Base-by-base conservation (phyloP, 2,329 filamentous ascomycete genomes). In the Sporothrix schenckii region DNA sequence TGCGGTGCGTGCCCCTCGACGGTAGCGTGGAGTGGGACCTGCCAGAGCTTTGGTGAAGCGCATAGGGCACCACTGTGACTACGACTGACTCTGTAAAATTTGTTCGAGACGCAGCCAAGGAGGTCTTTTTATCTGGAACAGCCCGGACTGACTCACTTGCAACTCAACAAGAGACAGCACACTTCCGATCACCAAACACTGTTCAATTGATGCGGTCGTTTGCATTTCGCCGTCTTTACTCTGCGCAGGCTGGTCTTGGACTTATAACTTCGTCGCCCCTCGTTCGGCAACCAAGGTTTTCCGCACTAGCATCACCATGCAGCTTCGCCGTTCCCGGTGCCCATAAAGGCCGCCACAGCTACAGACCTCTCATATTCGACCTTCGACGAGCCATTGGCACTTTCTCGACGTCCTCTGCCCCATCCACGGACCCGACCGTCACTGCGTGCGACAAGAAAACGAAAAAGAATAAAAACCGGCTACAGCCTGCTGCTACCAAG, bases 131-230 rank as follows among this genome's bases (percentile, higher is more conserved):
- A 65, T 65, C 61, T 65, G 44, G 41, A 30, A 50, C 44, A 49
- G 24, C 6, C 21, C 47, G 39, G 58, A 63, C 47, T 66, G 63
- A 66, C 63, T 66, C 63, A 66, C 63, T 19, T 10, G 7, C 27
- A 52, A 41, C 56, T 5, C 19, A 66, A 21, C 27, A 66, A 34
- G 7, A 66, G 19, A 50, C 63, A 39, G 21, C 63, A 7, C 60
- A 61, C 19, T 41, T 21, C 30, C 61, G 21, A 53, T 21, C 19
- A 10, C 14, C 24, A 24, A 41, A 7, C 6, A 19, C 60, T 41
- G 21, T 24, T 49, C 61, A 54, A 71, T 74, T 74, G 72, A 74
- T 74, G 73, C 44, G 68, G 69, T 53, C 50, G 14, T 54, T 70
- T 72, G 67, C 44, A 19, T 27, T 66, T 13, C 34, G 50, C 16